Base-by-base conservation (phyloP, 495 filamentous ascomycete genomes). In the Daldinia grandis region DNA sequence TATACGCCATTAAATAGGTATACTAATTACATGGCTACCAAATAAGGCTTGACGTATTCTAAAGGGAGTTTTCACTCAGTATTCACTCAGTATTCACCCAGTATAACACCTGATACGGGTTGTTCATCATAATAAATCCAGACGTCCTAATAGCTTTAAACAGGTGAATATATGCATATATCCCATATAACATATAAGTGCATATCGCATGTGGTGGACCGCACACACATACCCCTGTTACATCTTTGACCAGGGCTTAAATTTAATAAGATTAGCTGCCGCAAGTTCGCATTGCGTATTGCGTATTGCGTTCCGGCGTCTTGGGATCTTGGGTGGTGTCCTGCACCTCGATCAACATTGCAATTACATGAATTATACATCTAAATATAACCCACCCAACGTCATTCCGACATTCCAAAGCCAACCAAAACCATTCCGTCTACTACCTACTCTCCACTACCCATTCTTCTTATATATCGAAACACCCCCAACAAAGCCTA, bases 381-480 rank as follows among this genome's bases (percentile, higher is more conserved):
- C 49, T 68, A 68, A 58, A 55, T 64, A 60, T 59, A 53, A 55
- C 62, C 68, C 27, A 50, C 62, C 25, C 53, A 66, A 71, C 62
- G 62, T 66, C 63, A 66, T 64, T 57, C 25, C 30, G 21, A 47
- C 42, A 47, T 24, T 19, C 33, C 12, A 35, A 35, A 47, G 42
- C n/a, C 17, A 47, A 24, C 42, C 42, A 47, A 7, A 47, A 24
- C 42, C 42, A 47, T 21, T 19, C 8, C 42, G 42, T 19, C 42
- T 47, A 47, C 30, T 24, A 54, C 31, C 38, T 51, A 12, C 21
- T 31, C 37, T 49, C 24, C 33, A 37, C 35, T 10, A 37, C 30
- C 14, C 6, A 15, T 44, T 24, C 37, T 47, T 33, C 10, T 24
- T 10, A 57, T 49, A 44, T 47, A 24, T 47, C 9, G 42, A 12